These are phyloP conservation scores for Emmonsia crescens DNA, from an alignment of 2,329 filamentous ascomycete species.

Conservation along the genomic window DNA sequence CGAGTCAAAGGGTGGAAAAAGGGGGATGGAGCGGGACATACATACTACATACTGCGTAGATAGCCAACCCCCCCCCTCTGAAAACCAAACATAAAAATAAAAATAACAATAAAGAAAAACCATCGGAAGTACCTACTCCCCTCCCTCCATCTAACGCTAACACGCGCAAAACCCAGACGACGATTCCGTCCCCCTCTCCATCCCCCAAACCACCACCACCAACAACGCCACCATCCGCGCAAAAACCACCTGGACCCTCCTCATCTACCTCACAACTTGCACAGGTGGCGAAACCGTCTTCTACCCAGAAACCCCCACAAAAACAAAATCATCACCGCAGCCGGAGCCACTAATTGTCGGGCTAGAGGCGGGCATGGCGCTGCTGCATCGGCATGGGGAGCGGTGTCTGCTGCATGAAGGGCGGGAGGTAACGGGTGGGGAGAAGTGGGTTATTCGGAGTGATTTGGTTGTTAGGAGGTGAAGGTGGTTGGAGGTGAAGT, in stretches of 20 bases:
- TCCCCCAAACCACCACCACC: conserved; percentile 31
- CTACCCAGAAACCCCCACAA: conserved; percentile 54
- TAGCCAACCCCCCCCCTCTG: background rate
- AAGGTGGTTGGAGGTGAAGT: too few species aligned
- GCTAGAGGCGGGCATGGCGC: conserved; percentile 71
- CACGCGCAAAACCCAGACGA: conserved; percentile 52
- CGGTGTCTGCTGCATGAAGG: conserved; percentile 88
- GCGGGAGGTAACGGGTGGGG: conserved; percentile 62
- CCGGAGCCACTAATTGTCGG: conserved; percentile 59
- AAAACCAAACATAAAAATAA: too few species aligned
- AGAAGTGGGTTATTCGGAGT: conserved; percentile 85
- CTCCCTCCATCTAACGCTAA: conserved; percentile 47
- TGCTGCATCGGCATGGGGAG: conserved; percentile 80
- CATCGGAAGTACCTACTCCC: too few species aligned
- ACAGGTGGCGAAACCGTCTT: conserved; percentile 85
- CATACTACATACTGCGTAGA: too few species aligned
- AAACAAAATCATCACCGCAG: conserved; percentile 19
- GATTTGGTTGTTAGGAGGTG: conserved; percentile 48
- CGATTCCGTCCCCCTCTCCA: conserved; percentile 62
- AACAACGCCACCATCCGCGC: conserved; percentile 64
- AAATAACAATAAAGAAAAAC: too few species aligned
- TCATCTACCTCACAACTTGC: conserved; percentile 80
- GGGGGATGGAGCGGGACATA: too few species aligned
- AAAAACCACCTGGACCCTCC: conserved; percentile 80
- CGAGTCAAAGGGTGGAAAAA: too few species aligned